These are phyloP conservation scores for Paratrypanosoma confusum DNA, from an alignment of 208 protist genomes.

Conservation along the genomic window DNA sequence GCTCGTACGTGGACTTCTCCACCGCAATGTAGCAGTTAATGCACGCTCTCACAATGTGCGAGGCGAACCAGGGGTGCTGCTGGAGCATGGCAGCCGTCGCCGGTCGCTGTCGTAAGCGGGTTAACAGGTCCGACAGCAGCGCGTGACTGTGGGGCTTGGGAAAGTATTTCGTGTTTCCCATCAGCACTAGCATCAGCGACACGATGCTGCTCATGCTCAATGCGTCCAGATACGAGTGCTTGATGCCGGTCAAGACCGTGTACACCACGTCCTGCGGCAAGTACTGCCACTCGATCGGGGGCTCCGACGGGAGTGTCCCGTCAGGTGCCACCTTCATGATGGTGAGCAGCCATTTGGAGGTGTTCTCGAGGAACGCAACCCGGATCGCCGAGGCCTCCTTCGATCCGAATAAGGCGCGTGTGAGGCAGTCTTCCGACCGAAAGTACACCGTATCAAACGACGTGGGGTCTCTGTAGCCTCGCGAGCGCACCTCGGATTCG, in stretches of 20 bases:
- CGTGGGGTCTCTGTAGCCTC: conserved; percentile 31
- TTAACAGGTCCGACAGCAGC: conserved; percentile 63
- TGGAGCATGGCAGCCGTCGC: conserved; percentile 38
- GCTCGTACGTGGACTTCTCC: conserved; percentile 79
- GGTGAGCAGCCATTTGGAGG: conserved; percentile 66
- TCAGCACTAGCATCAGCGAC: conserved; percentile 78
- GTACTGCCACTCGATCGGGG: conserved; percentile 60
- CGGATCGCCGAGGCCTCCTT: conserved; percentile 26
- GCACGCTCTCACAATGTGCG: conserved; percentile 68
- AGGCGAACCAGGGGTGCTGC: conserved; percentile 67
- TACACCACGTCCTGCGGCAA: conserved; percentile 80
- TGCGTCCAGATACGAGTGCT: conserved; percentile 40
- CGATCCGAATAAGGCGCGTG: conserved; percentile 47
- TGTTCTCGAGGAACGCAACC: conserved; percentile 54
- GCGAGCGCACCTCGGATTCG: conserved; percentile 32
- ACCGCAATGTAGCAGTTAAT: conserved; percentile 85
- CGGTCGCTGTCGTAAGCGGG: conserved; percentile 39
- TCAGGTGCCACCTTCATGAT: conserved; percentile 43
- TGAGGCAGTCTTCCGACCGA: conserved; percentile 37
- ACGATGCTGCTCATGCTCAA: conserved; percentile 56
- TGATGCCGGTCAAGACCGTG: conserved; percentile 48
- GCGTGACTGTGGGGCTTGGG: conserved; percentile 85
- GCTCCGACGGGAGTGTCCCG: conserved; percentile 29
- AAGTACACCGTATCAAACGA: conserved; percentile 31
- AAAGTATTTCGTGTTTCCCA: conserved; percentile 84